Evolutionary conservation across 495 filamentous ascomycete species (phyloP), one percentile per base, ranked within the genome.

Genomic region (Talaromyces nanjingensis): DNA sequence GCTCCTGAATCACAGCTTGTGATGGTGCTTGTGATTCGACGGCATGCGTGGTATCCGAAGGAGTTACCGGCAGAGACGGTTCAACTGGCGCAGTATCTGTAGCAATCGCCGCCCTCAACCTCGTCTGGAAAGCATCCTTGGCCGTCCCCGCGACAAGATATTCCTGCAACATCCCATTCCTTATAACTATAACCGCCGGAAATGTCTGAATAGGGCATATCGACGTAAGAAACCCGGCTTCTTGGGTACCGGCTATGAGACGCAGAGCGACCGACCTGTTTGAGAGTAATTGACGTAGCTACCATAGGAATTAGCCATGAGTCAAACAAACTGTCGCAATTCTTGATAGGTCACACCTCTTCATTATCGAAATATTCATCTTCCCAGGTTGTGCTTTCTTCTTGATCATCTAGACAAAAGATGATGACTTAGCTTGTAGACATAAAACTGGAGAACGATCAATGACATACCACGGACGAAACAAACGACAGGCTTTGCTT

Each of bases 101-200:
- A 2, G 52, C 63, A 25, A 87, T 67, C 29, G 76, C 78, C 37
- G 69, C 67, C 3, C 60, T 64, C 12, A 89, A 60, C 9, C 87
- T 80, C 39, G 68, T 71, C 37, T 78, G 65, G 53, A 90, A 87
- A 8, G 85, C 83, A 11, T 84, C 82, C 64, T 83, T 87, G 20
- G 78, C 70, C 2, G 83, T 77, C 3, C 85, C 84, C 20, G 84
- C 72, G 60, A 78, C 74, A n/a, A 90, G 77, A 65, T 89, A 89
- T 69, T 89, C 86, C 63, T 85, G 82, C 20, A 89, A 68, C 63
- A 83, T 79, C 20, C 81, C 86, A 73, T 86, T 82, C 66, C 85
- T 81, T 63, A 97, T 92, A 6, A 96, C 74, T 11, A 97, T 81
- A 1, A 96, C 72, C 5, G 89, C 86, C 0, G 93, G 94, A 53